Evolutionary conservation across 192 early-diverging fungal genomes (phyloP).

Genomic region (Rhizophagus clarus): DNA sequence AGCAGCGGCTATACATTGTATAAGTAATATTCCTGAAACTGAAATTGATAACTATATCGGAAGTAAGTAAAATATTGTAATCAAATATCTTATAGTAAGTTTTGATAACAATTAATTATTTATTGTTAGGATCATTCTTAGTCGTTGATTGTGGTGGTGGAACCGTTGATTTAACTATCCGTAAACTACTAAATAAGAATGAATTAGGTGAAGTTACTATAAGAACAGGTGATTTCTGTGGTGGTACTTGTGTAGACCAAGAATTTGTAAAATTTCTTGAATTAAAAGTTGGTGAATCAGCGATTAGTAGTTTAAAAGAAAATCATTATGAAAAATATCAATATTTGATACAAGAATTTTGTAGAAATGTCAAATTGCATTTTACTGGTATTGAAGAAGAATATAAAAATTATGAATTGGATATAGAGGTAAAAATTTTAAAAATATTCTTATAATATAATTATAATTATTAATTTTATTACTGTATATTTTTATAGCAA

Average conservation of each 20-base stretch:
- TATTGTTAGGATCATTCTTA: conserved; percentile 4
- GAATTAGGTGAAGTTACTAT: background rate
- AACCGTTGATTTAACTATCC: conserved; percentile 36
- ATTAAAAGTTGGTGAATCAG: background rate
- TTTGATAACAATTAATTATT: background rate
- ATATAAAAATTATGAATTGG: background rate
- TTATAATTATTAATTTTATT: too few species aligned
- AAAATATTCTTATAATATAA: too few species aligned
- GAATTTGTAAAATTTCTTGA: conserved; percentile 21
- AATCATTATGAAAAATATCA: conserved; percentile 16
- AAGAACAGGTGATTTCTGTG: conserved; percentile 10
- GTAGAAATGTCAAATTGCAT: background rate
- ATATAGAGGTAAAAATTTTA: background rate
- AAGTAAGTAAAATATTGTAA: background rate
- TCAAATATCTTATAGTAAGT: background rate
- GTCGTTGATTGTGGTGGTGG: conserved; percentile 34
- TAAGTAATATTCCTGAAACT: background rate
- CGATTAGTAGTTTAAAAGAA: background rate
- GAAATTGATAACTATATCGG: background rate
- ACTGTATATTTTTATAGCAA: too few species aligned
- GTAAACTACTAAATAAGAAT: background rate
- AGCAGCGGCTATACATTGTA: conserved; percentile 24
- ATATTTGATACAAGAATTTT: conserved; percentile 15
- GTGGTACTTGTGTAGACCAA: background rate
- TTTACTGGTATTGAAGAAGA: background rate